Base-by-base conservation (phyloP, 305 asterid species). In the Solanum hybrid region DNA sequence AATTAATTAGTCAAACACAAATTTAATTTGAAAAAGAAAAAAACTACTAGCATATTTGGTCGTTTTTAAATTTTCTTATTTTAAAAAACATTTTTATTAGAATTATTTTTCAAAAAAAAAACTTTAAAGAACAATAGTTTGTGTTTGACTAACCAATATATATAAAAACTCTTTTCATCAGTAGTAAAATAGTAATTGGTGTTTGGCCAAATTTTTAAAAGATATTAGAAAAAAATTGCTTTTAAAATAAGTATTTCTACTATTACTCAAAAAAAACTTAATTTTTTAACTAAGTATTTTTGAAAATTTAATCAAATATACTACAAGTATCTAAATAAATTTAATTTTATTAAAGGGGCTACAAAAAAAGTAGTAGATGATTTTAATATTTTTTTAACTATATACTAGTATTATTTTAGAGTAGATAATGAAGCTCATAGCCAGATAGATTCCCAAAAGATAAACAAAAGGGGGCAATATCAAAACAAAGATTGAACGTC, bases 381-480 rank as follows among this genome's bases (percentile, higher is more conserved):
- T 26, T 26, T 71, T 71, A 69, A 26, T 42, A 12, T 12, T 12
- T 71, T 26, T 26, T 26, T 2, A 11, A 71, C 77, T 71, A 3
- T 26, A 26, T 26, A 71, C 77, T 3, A 71, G 17, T 24, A 71
- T 69, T 29, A 31, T 76, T 76, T 76, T 32, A 76, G 40, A 32
- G 40, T 17, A 38, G 72, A 82, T 46, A 82, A 27, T 82, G 42
- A 84, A 84, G 22, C 12, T 82, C 4, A 82, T 35, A 46, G 29
- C 1, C 6, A 46, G 29, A 84, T 17, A 2, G 22, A 84, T 84
- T 51, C 75, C 75, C 22, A 29, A 51, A 51, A 51, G 87, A 84
- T 85, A 85, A 60, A 56, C 64, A n/a, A 93, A 82, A 95, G 90
- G 96, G 97, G 96, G 76, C 90, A 91, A 64, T 92, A 94, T 93